Base-by-base conservation (phyloP, 495 filamentous ascomycete species). In the Daldinia grandis region DNA sequence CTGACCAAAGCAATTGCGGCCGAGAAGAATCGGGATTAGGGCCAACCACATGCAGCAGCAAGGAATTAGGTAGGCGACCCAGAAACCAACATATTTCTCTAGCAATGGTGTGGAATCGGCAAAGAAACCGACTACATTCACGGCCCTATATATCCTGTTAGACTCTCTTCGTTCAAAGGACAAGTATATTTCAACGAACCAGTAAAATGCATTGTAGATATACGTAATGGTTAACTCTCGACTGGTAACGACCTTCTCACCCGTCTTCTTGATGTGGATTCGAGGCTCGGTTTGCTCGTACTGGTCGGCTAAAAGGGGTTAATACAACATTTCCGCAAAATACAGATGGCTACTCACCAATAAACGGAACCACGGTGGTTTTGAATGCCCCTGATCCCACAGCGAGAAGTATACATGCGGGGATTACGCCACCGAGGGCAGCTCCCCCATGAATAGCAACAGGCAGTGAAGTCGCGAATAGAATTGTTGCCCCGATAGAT, bases 1-100 rank as follows among this genome's bases (percentile, higher is more conserved):
- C 64, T 56, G 17, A 67, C 64, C 82, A 61, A 69, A 69, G 84
- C 83, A 15, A 82, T 86, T 38, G 81, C 68, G 58, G 85, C 79
- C 40, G 86, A 80, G 51, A 86, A 82, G 15, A 83, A 69, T 62
- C 83, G 82, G 19, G 33, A 64, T 64, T 19, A 64, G 5, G 17
- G 30, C 62, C 14, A 64, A 4, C 62, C 62, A 64, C 62, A 64
- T 57, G 37, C 62, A 64, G 33, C 62, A 64, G 53, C 62, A 64
- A 15, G 86, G 85, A 47, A 84, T 49, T 17, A 86, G 76, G 47
- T 86, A 88, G 5, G 85, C 77, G 4, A 55, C n/a, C 64, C 61
- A 58, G 4, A 64, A 67, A 30, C 76, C 49, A 33, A 76, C 47
- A 24, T 63, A 58, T 42, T 64, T 72, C 33, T 74, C 79, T 42